These are phyloP conservation scores for Didymella pinodella DNA, from an alignment of 2,329 filamentous ascomycete species.

Conservation along the genomic window DNA sequence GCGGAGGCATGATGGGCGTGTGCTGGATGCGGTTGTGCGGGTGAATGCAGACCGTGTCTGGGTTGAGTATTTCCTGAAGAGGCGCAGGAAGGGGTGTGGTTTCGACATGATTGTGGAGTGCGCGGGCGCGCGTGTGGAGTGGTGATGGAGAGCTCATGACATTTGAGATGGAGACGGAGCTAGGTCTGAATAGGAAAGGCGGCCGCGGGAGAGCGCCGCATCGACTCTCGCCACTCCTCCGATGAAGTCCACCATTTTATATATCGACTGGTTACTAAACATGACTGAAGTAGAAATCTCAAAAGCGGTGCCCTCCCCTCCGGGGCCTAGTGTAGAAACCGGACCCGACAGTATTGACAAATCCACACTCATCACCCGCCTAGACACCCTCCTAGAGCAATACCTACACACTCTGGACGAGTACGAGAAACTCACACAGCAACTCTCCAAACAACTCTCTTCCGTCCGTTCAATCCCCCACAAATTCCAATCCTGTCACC, in stretches of 20 bases:
- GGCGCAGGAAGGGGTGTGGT: constrained; percentile 45
- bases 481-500: background rate
- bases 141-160: constrained; percentile 4
- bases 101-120: constrained; percentile 39
- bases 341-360: constrained; percentile 16
- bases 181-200: constrained; percentile 29
- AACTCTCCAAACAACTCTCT: constrained; percentile 64
- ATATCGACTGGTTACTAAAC: background rate
- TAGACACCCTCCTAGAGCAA: constrained; percentile 70
- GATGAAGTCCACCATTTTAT: background rate
- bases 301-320: too few species aligned
- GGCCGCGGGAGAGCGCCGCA: constrained; percentile 22
- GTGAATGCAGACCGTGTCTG: constrained; percentile 15
- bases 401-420: constrained; percentile 73
- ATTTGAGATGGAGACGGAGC: background rate
- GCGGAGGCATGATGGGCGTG: constrained; percentile 48
- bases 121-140: constrained; percentile 6
- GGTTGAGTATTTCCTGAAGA: constrained; percentile 41
- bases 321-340: background rate
- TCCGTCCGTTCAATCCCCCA: constrained; percentile 53
- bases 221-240: background rate
- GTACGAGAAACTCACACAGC: constrained; percentile 67
- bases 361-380: constrained; percentile 50
- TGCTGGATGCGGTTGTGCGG: constrained; percentile 23
- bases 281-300: background rate